Percentiles rank a stretch among this genome's conserved stretches.
Evolutionary conservation across 352 stramenopile genomes (phyloP).

Genomic region (Thalassiosira exigua): DNA sequence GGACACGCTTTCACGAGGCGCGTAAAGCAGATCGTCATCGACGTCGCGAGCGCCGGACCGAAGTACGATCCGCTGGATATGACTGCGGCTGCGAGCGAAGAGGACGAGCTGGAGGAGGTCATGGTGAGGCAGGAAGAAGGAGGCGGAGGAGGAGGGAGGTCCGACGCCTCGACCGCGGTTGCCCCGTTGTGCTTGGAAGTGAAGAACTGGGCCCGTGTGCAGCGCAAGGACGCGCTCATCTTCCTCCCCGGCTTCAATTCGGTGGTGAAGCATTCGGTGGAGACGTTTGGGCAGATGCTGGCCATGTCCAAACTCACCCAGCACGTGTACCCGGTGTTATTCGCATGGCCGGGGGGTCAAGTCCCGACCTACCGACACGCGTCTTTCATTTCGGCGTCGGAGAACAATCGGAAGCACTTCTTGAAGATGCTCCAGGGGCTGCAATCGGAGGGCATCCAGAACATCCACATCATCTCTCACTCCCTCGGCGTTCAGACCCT

Average conservation of each 20-base stretch:
- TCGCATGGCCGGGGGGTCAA: slow-evolving; percentile 50
- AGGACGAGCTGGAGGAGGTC: not conserved
- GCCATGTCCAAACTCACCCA: slow-evolving; percentile 65
- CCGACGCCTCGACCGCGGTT: not conserved
- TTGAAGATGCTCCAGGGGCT: slow-evolving; percentile 52
- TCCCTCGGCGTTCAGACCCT: slow-evolving; percentile 69
- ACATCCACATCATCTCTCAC: slow-evolving; percentile 66
- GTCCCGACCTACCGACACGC: slow-evolving; percentile 58
- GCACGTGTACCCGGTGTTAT: slow-evolving; percentile 69
- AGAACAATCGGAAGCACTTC: slow-evolving; percentile 54
- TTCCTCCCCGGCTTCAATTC: slow-evolving; percentile 72
- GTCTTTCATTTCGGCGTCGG: slow-evolving; percentile 6
- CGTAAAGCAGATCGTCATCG: slow-evolving; percentile 15
- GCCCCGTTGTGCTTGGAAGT: slow-evolving; percentile 11
- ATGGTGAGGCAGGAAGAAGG: not conserved
- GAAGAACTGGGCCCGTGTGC: slow-evolving; percentile 22
- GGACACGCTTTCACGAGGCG: slow-evolving; percentile 19
- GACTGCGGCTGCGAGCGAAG: not conserved
- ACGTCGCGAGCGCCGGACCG: not conserved
- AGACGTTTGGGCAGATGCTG: slow-evolving; percentile 65
- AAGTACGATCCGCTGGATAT: not conserved
- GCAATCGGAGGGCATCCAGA: slow-evolving; percentile 44
- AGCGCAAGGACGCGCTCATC: slow-evolving; percentile 61
- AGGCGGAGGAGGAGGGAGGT: not conserved
- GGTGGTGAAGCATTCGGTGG: slow-evolving; percentile 36